Evolutionary conservation across 345 rosid genomes (phyloP).

Genomic region (Brassica rapa): DNA sequence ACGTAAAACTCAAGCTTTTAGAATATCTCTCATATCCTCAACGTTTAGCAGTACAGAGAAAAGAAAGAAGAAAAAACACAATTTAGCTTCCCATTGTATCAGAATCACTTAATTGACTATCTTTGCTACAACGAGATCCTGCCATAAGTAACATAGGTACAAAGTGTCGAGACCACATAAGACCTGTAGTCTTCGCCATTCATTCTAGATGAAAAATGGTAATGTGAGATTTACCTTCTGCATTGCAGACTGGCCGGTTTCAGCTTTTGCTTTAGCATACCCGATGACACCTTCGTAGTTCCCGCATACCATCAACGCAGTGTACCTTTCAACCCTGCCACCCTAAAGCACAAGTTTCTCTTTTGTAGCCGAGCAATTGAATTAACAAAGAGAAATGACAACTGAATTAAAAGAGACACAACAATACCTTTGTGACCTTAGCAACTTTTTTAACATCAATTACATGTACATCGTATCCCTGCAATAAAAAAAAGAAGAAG

Average conservation of each 20-base stretch:
- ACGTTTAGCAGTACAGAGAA: neutral
- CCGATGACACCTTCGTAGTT: conserved; percentile 91
- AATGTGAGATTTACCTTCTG: conserved; percentile 66
- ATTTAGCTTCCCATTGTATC: neutral
- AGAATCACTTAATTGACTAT: conserved; percentile 7
- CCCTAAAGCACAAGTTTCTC: conserved; percentile 51
- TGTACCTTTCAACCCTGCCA: conserved; percentile 74
- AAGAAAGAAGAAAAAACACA: neutral
- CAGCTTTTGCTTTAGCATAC: conserved; percentile 87
- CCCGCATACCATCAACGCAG: conserved; percentile 86
- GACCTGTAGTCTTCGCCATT: neutral
- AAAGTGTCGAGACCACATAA: neutral
- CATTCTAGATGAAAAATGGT: conserved; percentile 4
- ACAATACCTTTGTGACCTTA: conserved; percentile 86
- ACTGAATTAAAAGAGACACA: conserved; percentile 6
- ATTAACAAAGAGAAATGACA: conserved; percentile 8
- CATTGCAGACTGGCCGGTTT: conserved; percentile 71
- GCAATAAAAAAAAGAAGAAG: conserved; percentile 30
- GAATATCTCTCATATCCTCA: neutral
- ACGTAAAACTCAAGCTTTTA: conserved; percentile 4
- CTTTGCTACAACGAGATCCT: conserved; percentile 8
- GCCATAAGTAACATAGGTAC: neutral
- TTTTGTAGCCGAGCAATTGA: conserved; percentile 21
- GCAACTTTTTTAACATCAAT: conserved; percentile 88
- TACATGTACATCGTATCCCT: conserved; percentile 90